These are phyloP conservation scores for Dipodascus albidus DNA, from an alignment of 805 yeast genomes.

Conservation along the genomic window DNA sequence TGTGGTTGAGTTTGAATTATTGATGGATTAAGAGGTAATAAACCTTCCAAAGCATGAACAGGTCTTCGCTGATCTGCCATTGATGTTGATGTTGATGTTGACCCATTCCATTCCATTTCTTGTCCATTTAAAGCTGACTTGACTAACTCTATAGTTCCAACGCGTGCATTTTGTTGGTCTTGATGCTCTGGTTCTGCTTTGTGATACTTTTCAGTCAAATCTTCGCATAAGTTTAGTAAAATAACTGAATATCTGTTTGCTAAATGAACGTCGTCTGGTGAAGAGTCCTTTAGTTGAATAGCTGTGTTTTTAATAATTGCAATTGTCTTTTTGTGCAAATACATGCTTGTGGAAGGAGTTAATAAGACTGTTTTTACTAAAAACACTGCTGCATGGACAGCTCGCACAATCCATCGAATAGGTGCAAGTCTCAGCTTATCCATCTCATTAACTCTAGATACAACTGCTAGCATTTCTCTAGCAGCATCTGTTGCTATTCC, in stretches of 20 bases:
- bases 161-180: background rate
- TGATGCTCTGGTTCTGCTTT: background rate
- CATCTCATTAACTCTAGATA: conserved; percentile 52
- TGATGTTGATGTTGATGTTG: background rate
- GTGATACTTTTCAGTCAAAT: background rate
- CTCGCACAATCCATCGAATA: conserved; percentile 80
- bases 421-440: conserved; percentile 69
- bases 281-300: conserved; percentile 60
- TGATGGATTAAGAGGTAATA: background rate
- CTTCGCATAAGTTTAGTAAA: conserved; percentile 51
- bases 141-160: background rate
- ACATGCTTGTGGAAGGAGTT: conserved; percentile 15
- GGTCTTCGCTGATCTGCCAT: conserved; percentile 1
- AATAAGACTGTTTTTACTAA: conserved; percentile 64
- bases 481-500: conserved; percentile 79
- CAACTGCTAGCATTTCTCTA: conserved; percentile 60
- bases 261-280: conserved; percentile 82
- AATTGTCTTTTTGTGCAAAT: conserved; percentile 41
- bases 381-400: conserved; percentile 82
- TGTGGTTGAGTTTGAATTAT: conserved; percentile 5
- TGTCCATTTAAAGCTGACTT: background rate
- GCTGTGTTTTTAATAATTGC: conserved; percentile 62
- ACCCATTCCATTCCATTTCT: background rate
- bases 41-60: background rate
- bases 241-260: conserved; percentile 49